Base-by-base conservation (phyloP, 805 yeast species). In the Pichia phayaonensis region DNA sequence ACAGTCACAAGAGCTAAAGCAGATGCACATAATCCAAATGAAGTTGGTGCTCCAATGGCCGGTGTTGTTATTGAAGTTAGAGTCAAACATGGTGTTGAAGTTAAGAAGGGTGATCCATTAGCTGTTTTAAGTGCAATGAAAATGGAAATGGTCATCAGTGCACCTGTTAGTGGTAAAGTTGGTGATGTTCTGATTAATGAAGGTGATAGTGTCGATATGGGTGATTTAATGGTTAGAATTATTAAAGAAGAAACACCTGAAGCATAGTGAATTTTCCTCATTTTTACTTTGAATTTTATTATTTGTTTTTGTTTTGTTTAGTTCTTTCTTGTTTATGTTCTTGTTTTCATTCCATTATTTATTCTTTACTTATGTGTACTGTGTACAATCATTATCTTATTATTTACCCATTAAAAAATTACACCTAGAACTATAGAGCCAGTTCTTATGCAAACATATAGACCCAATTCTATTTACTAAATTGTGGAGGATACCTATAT, bases 1-100 rank as follows among this genome's bases (percentile, higher is more conserved):
- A 79, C 86, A 44, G 78, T 87, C 54, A 74, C 92, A 31, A 84
- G 96, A 67, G 87, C 92, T 59, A 94, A 92, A 78, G 98, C 97
- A 50, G 89, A 86, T 60, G 75, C 85, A 18, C 83, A 81, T 65
- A 86, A 88, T 69, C 88, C 95, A 53, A 85, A 83, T 64, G 97
- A 94, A 60, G 84, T 94, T 56, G 98, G 98, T 60, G 95, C 99
- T 7, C 99, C 99, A 71, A 92, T 92, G 98, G 95, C 98, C 41
- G 99, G 99, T 74, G 97, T 90, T 57, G 88, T 92, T 55, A 88
- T 92, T 57, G 99, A 94, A 72, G 86, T 90, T 49, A 87, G 95
- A 65, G 89, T 90, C 56, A 87, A 89, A 74, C 80, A 81, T 59
- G 96, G 95, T 54, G 77, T 83, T 48, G 85, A 84, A 57, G 96